Base-by-base conservation (phyloP, 1,284 basidiomycete genomes). In the Ustilago xerochloae region DNA sequence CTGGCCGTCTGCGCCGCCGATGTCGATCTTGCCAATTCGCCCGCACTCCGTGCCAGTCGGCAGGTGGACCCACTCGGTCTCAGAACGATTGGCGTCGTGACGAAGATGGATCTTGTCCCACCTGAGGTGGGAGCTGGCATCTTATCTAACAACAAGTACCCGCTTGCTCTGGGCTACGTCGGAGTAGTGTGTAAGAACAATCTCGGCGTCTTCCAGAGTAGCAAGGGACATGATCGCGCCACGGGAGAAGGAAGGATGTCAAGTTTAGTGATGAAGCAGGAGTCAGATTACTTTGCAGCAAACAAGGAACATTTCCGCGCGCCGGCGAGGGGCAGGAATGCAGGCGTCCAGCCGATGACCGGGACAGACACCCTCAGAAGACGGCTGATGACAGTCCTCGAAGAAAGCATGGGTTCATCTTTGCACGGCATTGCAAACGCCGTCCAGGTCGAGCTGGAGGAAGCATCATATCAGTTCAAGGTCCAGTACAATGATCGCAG, bases 401-500 rank as follows among this genome's bases (percentile, higher is more conserved):
- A 99, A 84, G 94, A 93, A 22, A 94, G 92, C 41, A 99, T 99
- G 96, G 93, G 94, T 0, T 92, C 92, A 0, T 94, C 93, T 39
- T 87, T 99, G 10, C 93, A 98, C 80, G 91, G 92, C 1, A 97
- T 99, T 83, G 93, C 93, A 54, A 97, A 97, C 83, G 93, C 93
- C 1, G 96, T 99, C 5, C 94, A 97, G 81, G 89, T 97, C 33
- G 97, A 99, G 85, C 89, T 98, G 13, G 96, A 99, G 85, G 96
- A 98, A 81, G 91, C 96, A 1, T 91, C 90, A 28, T 99, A 99
- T 85, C 95, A 98, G 85, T 99, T 99, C 89, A 99, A 99, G 86
- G 95, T 99, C 0, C 94, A 98, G 85, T 99, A 99, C 88, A 99
- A 99, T 84, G 97, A 99, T 85, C 90, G 94, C 20, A 89, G 92